These are phyloP conservation scores for Sphagnum tenellum DNA, from an alignment of 225 moss, liverwort and hornwort species.

Conservation along the genomic window DNA sequence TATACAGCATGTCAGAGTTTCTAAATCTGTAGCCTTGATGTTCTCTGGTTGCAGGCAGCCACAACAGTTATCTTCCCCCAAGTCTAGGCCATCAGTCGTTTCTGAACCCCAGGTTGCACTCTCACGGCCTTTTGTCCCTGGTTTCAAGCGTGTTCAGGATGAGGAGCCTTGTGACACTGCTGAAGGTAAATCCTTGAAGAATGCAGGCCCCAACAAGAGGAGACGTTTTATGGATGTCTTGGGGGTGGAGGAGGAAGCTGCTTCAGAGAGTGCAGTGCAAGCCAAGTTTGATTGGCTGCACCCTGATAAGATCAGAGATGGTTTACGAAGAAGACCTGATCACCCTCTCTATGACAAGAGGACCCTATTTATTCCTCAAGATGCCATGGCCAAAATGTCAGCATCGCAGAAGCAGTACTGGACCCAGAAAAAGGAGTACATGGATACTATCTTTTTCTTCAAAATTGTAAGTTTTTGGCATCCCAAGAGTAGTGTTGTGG, in stretches of 20 bases:
- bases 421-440: slow-evolving; percentile 65
- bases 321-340: slow-evolving; percentile 61
- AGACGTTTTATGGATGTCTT: slow-evolving; percentile 59
- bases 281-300: slow-evolving; percentile 89
- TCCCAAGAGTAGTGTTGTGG: too few relatives aligned
- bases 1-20: too few relatives aligned
- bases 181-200: slow-evolving; percentile 11
- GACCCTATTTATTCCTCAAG: slow-evolving; percentile 60
- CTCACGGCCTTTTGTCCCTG: slow-evolving; percentile 25
- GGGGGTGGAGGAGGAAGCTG: slow-evolving; percentile 69
- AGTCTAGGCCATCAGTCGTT: too few relatives aligned
- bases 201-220: slow-evolving; percentile 42
- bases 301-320: slow-evolving; percentile 60
- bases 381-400: slow-evolving; percentile 58
- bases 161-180: slow-evolving; percentile 18
- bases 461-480: slow-evolving; percentile 52
- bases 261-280: slow-evolving; percentile 74
- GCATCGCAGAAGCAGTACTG: slow-evolving; percentile 95
- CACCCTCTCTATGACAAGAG: slow-evolving; percentile 70
- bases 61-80: too few relatives aligned
- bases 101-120: slow-evolving; percentile 4
- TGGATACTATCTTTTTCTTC: slow-evolving; percentile 87
- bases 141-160: slow-evolving; percentile 59
- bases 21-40: too few relatives aligned
- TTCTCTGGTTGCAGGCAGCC: too few relatives aligned